Conservation (phyloP, 2,329 filamentous ascomycete species). For the Ophioceras dolichostomum region DNA sequence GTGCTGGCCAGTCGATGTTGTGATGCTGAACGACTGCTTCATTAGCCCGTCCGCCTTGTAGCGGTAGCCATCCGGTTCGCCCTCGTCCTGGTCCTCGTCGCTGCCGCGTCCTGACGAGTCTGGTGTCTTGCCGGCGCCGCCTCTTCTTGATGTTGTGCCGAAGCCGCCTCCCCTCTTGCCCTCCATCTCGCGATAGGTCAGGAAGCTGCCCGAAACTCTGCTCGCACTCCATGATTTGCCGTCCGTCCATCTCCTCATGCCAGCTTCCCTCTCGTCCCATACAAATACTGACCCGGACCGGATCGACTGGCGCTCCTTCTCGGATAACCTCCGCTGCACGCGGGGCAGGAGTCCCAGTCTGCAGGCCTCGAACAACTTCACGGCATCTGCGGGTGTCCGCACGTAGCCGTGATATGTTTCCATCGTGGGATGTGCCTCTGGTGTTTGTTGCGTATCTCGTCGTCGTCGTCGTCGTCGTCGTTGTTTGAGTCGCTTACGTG, state of each 20-base stretch:
- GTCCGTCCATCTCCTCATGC: conserved; percentile 97
- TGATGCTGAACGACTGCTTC: conserved; percentile 99
- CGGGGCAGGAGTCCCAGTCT: conserved; percentile 77
- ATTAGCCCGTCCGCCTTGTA: conserved; percentile 96
- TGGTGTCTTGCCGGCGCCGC: conserved; percentile 61
- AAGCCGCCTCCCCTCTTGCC: conserved; percentile 84
- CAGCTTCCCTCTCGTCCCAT: conserved; percentile 98
- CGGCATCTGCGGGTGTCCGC: conserved; percentile 90
- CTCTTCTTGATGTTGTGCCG: conserved; percentile 36
- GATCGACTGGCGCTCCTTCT: conserved; percentile 95
- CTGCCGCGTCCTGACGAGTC: conserved; percentile 63
- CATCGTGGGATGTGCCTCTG: no score
- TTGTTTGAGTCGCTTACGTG: no score
- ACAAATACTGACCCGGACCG: conserved; percentile 96
- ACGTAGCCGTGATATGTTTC: conserved; percentile 95
- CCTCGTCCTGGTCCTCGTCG: conserved; percentile 76
- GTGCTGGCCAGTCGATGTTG: conserved; percentile 76
- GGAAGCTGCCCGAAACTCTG: conserved; percentile 89
- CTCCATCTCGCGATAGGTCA: conserved; percentile 98
- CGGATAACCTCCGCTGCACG: conserved; percentile 84
- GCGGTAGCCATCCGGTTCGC: conserved; percentile 79
- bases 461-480: no score
- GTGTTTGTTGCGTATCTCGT: no score
- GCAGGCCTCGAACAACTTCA: conserved; percentile 97
- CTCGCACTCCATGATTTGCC: conserved; percentile 99